phyloP scores from a whole-genome alignment of 1,139 yeast genomes.

The Hansenula sp. region DNA sequence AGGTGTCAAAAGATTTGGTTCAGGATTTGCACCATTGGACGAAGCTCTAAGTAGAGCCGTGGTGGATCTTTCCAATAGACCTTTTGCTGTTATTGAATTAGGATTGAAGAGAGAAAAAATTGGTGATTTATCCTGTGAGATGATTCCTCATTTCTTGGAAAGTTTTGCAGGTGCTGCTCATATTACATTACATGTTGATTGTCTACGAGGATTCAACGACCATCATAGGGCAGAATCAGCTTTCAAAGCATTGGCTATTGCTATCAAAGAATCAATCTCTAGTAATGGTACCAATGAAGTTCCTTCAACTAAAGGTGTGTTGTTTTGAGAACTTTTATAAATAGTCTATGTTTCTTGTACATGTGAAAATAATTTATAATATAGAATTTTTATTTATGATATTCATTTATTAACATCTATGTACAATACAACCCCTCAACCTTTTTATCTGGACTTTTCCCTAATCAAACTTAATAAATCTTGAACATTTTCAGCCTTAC shows the following conservation, averaged over 20 bases:
- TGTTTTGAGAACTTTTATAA: slow-evolving; percentile 45
- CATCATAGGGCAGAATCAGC: slow-evolving; percentile 97
- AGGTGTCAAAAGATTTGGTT: slow-evolving; percentile 93
- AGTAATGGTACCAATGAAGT: slow-evolving; percentile 85
- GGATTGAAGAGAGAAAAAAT: slow-evolving; percentile 90
- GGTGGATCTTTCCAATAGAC: slow-evolving; percentile 88
- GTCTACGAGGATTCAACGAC: slow-evolving; percentile 88
- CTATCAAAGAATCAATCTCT: slow-evolving; percentile 81
- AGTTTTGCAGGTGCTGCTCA: slow-evolving; percentile 92
- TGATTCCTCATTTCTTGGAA: slow-evolving; percentile 95
- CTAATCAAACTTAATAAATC: background rate
- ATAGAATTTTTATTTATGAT: background rate
- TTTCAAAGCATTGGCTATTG: slow-evolving; percentile 91
- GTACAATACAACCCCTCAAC: background rate
- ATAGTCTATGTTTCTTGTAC: background rate
- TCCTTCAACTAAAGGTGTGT: slow-evolving; percentile 95
- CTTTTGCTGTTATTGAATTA: slow-evolving; percentile 84
- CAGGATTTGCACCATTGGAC: slow-evolving; percentile 92
- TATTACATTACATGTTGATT: slow-evolving; percentile 90
- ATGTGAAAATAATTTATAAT: no score
- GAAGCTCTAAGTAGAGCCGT: slow-evolving; percentile 95
- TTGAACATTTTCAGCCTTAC: background rate
- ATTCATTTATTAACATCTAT: background rate
- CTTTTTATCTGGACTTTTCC: background rate
- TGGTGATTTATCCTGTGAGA: slow-evolving; percentile 89